Evolutionary conservation across 768 basidiomycete genomes (phyloP).

Genomic region (Chalciporus sphaerocephalus): DNA sequence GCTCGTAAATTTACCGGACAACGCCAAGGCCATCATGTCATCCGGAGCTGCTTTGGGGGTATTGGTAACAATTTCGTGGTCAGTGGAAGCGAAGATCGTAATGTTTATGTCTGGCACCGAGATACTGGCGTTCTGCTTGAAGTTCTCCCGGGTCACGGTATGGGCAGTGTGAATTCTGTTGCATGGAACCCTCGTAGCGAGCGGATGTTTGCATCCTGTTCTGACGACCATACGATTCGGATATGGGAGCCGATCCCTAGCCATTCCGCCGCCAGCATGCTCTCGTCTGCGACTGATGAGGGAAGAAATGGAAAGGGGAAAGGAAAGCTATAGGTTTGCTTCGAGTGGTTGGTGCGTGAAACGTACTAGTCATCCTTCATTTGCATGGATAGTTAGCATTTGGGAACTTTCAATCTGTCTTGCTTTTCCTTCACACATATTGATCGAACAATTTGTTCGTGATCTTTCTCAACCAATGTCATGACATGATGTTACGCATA

Average conservation of each 20-base stretch:
- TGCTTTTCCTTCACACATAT: slow-evolving; percentile 14
- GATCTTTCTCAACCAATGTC: slow-evolving; percentile 21
- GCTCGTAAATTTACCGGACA: slow-evolving; percentile 85
- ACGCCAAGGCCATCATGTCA: slow-evolving; percentile 75
- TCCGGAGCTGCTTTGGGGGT: slow-evolving; percentile 93
- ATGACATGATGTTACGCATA: slow-evolving; percentile 32
- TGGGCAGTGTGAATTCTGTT: slow-evolving; percentile 90
- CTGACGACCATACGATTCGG: slow-evolving; percentile 86
- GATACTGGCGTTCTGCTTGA: slow-evolving; percentile 82
- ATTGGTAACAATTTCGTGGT: slow-evolving; percentile 82
- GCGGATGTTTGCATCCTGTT: slow-evolving; percentile 94
- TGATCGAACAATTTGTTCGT: slow-evolving; percentile 23
- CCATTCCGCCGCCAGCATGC: slow-evolving; percentile 15
- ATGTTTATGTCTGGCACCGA: slow-evolving; percentile 94
- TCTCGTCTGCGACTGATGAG: slow-evolving; percentile 16
- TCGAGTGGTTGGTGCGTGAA: slow-evolving; percentile 14
- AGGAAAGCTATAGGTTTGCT: slow-evolving; percentile 48
- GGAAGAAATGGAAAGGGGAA: slow-evolving; percentile 54
- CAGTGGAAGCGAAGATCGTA: slow-evolving; percentile 94
- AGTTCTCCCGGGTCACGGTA: slow-evolving; percentile 81
- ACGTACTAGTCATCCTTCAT: slow-evolving; percentile 20
- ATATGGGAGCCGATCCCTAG: slow-evolving; percentile 68
- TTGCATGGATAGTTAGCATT: slow-evolving; percentile 28
- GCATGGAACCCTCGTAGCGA: slow-evolving; percentile 91
- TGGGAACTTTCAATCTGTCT: slow-evolving; percentile 25